phyloP scores from a whole-genome alignment of 176 grass and related monocot genomes.

The Lolium perenne region DNA sequence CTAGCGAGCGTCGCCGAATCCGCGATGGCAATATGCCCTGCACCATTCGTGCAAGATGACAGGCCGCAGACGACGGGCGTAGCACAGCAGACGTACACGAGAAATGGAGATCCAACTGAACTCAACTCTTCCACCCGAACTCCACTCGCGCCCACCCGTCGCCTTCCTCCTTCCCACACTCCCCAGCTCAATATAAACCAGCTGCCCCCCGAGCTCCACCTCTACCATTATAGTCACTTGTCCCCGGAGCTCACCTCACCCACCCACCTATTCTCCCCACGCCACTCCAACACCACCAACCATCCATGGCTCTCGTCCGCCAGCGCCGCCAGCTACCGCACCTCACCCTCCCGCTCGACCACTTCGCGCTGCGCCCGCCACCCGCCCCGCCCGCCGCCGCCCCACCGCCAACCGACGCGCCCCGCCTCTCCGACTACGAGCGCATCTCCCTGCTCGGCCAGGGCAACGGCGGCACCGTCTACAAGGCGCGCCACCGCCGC shows the following conservation, averaged over 20 bases:
- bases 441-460: constrained; percentile 76
- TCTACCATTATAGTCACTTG: background rate
- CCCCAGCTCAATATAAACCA: constrained; percentile 33
- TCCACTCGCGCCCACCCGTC: constrained; percentile 41
- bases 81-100: background rate
- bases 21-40: background rate
- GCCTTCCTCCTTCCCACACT: background rate
- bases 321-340: constrained; percentile 73
- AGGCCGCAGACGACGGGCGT: constrained; percentile 1
- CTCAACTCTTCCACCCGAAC: constrained; percentile 31
- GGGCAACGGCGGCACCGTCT: constrained; percentile 86
- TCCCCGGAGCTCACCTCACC: background rate
- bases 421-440: constrained; percentile 73
- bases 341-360: constrained; percentile 63
- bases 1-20: background rate
- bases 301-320: constrained; percentile 65
- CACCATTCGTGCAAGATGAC: constrained; percentile 25
- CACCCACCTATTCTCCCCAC: background rate
- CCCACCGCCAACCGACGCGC: constrained; percentile 28
- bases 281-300: background rate
- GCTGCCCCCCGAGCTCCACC: background rate
- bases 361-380: constrained; percentile 46
- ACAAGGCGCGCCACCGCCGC: constrained; percentile 69
- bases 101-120: constrained; percentile 36
- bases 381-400: constrained; percentile 18